These are phyloP conservation scores for Telopea speciosissima DNA, from an alignment of 177 flowering plant species.

Conservation along the genomic window DNA sequence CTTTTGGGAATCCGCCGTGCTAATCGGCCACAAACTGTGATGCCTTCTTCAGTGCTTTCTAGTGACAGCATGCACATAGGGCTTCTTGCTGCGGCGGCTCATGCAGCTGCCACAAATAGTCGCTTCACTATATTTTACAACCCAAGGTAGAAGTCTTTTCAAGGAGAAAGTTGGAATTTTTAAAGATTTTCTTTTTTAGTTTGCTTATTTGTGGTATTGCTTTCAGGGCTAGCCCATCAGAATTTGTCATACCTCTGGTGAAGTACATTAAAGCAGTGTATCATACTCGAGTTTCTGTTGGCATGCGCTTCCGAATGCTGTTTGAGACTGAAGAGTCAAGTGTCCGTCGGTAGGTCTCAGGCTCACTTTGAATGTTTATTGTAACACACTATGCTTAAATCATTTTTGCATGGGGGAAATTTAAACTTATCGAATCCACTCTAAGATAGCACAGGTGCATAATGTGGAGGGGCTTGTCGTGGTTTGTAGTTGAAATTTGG, in stretches of 20 bases:
- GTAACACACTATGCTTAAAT: neutral
- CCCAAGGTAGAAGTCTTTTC: conserved; percentile 51
- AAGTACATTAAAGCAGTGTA: conserved; percentile 83
- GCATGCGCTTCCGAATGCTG: conserved; percentile 94
- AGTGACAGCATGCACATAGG: conserved; percentile 98
- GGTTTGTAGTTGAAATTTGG: neutral
- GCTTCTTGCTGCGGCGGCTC: conserved; percentile 97
- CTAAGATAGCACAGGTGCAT: neutral
- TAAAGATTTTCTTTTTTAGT: neutral
- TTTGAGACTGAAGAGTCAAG: conserved; percentile 96
- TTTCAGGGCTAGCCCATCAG: conserved; percentile 88
- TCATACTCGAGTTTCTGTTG: conserved; percentile 92
- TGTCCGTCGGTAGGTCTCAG: conserved; percentile 67
- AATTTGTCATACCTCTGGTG: conserved; percentile 77
- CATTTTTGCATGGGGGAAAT: neutral
- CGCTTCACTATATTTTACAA: conserved; percentile 87
- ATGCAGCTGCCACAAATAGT: conserved; percentile 94
- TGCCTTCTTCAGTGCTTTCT: conserved; percentile 94
- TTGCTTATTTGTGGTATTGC: conserved; percentile 6
- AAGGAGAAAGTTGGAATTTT: neutral
- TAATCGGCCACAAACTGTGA: conserved; percentile 79
- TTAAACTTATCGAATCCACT: neutral
- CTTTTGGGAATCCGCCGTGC: conserved; percentile 88
- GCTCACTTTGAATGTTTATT: neutral
- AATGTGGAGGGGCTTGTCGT: neutral